Base-by-base conservation (phyloP, 2,329 filamentous ascomycete species). In the Trichoderma cornu-damae region DNA sequence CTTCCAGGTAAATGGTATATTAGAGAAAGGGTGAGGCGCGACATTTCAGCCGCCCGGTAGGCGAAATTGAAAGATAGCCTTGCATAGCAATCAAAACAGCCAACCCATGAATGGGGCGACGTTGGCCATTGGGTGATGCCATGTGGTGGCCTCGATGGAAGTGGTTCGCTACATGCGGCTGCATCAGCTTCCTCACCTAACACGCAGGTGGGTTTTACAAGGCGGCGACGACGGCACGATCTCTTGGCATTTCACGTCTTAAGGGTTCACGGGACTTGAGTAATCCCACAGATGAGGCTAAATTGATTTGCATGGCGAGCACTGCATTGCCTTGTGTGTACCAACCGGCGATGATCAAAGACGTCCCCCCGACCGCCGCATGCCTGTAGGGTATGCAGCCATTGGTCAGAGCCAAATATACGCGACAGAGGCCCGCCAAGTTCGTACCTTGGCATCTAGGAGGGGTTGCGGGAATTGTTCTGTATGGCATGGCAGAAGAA, bases 181-280 rank as follows among this genome's bases (percentile, higher is more conserved):
- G 24, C 48, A 40, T 30, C 20, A 14, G 11, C 16, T 16, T 22
- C 16, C n/a, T 16, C 2, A 30, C 5, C 22, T 37, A 54, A 11
- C 43, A 18, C 8, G 16, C 42, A 28, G 20, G 32, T 28, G 22
- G 24, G 7, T 11, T 54, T 38, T 30, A 20, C 4, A 2, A 35
- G 3, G 22, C 28, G 38, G 14, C 30, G n/a, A 18, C 30, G 22
- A 37, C 51, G 30, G 22, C 42, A 47, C 42, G 52, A 55, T 47
- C 52, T 38, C 32, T 38, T 47, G 52, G 52, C 40, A 9, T 11
- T 26, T 28, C 26, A 18, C 30, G 18, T 8, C 24, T 35, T 16
- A 30, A 47, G 51, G 52, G 42, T 55, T 37, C 52, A 47, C 42
- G 32, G 32, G 42, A 47, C 38, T n/a, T n/a, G n/a, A n/a, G n/a